These are phyloP conservation scores for Phylloporus sp. DNA, from an alignment of 768 basidiomycete species.

Conservation along the genomic window DNA sequence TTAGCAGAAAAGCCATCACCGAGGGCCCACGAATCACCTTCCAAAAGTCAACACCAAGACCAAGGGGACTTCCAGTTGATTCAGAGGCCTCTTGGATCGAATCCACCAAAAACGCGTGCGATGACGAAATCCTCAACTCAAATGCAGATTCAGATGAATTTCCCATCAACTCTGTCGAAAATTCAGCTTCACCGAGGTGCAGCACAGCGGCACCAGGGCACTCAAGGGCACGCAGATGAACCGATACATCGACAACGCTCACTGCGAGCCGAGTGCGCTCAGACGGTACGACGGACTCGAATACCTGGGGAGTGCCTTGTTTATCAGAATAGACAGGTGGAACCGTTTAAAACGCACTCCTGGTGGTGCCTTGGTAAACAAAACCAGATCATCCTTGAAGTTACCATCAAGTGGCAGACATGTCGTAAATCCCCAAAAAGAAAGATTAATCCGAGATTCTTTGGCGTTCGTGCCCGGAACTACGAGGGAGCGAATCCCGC, in stretches of 20 bases:
- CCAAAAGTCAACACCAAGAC: constrained; percentile 51
- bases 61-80: constrained; percentile 14
- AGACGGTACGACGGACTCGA: constrained; percentile 88
- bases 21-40: constrained; percentile 44
- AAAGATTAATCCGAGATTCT: constrained; percentile 67
- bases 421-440: constrained; percentile 59
- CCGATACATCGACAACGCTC: constrained; percentile 59
- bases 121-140: constrained; percentile 41
- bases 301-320: constrained; percentile 50
- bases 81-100: constrained; percentile 36
- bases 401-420: constrained; percentile 55
- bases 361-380: constrained; percentile 77
- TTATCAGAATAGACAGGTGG: neutral
- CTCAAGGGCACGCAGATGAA: constrained; percentile 53
- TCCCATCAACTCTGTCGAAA: constrained; percentile 69
- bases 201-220: constrained; percentile 64
- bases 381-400: constrained; percentile 57
- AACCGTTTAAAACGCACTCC: constrained; percentile 60
- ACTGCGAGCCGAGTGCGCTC: constrained; percentile 76
- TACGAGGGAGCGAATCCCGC: constrained; percentile 61
- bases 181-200: constrained; percentile 60
- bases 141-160: constrained; percentile 55
- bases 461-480: constrained; percentile 63
- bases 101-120: constrained; percentile 53
- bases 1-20: neutral